Base-by-base conservation (phyloP, 164 flowering plant genomes). In the Paratinospora sagittata region DNA sequence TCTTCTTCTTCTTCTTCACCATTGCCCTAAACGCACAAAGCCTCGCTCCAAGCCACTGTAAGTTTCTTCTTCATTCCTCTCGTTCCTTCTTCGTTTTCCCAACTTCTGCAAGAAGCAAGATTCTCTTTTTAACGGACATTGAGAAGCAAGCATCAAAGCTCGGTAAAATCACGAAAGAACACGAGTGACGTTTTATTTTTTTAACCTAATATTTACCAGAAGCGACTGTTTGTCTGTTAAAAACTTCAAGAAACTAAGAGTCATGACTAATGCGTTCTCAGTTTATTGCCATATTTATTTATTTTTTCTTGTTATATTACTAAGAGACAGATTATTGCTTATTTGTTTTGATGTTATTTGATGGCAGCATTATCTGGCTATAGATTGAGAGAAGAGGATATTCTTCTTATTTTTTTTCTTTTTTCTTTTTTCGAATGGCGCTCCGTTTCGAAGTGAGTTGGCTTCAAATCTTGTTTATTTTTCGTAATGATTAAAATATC, bases 381-480 rank as follows among this genome's bases (percentile, higher is more conserved):
- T 55, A 55, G 26, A 21, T 9, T n/a, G 0, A 55, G 61, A n/a
- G 24, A 23, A n/a, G 9, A 10, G 19, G 61, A 6, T n/a, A 55
- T 55, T 55, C 21, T 21, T n/a, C 9, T 55, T 30, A 2, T 30
- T 30, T 30, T 30, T 1, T 30, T 30, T 30, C 2, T 30, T 30
- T 1, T 1, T 30, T 1, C 4, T 30, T 30, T 30, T 34, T 34
- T 23, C 23, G 6, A 23, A 67, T 67, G 69, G 69, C 69, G 55
- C 57, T 67, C 14, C 69, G 69, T 7, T 67, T 67, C 12, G 69
- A 67, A 55, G 69, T 67, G 24, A n/a, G 61, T 55, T n/a, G 58
- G 30, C 11, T 13, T 3, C 24, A 41, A 2, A 17, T 10, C 7
- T n/a, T 67, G n/a, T 41, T 11, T 12, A 45, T 12, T 47, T 13